phyloP scores from a whole-genome alignment of 2,329 filamentous ascomycete genomes.

The Fusarium beomiforme region DNA sequence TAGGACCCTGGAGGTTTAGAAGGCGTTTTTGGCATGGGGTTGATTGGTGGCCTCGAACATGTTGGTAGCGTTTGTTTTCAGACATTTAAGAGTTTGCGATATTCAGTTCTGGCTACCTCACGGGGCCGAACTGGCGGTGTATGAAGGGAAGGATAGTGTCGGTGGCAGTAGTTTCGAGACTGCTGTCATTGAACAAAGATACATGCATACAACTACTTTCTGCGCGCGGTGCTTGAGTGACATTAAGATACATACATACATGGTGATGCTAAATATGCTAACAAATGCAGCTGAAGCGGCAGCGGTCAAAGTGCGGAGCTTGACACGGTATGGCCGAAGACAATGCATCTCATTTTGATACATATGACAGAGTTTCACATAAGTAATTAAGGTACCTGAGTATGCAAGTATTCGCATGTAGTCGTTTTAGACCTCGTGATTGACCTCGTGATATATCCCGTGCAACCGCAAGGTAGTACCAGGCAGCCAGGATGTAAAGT shows the following conservation, averaged over 20 bases:
- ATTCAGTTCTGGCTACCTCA: slow-evolving; percentile 36
- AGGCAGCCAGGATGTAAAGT: neutral
- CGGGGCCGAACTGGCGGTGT: slow-evolving; percentile 42
- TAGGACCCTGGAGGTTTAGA: slow-evolving; percentile 22
- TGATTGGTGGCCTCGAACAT: slow-evolving; percentile 6
- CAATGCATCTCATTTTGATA: neutral
- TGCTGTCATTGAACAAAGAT: slow-evolving; percentile 24
- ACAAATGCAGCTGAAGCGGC: neutral
- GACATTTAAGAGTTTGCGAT: slow-evolving; percentile 14
- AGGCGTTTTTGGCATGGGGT: slow-evolving; percentile 13
- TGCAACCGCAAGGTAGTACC: neutral
- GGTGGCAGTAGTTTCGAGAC: slow-evolving; percentile 33
- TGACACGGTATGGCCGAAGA: neutral
- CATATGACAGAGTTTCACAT: neutral
- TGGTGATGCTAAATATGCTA: neutral
- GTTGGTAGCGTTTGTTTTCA: slow-evolving; percentile 29
- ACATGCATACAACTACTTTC: neutral
- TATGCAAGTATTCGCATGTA: neutral
- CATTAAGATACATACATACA: neutral
- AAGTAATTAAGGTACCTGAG: neutral
- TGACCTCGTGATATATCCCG: slow-evolving; percentile 8
- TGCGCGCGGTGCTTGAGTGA: neutral
- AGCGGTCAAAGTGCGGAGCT: slow-evolving; percentile 3
- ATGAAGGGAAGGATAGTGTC: slow-evolving; percentile 21
- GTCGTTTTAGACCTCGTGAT: slow-evolving; percentile 7